Conservation (phyloP, 768 basidiomycete species). For the Inosperma sp. region DNA sequence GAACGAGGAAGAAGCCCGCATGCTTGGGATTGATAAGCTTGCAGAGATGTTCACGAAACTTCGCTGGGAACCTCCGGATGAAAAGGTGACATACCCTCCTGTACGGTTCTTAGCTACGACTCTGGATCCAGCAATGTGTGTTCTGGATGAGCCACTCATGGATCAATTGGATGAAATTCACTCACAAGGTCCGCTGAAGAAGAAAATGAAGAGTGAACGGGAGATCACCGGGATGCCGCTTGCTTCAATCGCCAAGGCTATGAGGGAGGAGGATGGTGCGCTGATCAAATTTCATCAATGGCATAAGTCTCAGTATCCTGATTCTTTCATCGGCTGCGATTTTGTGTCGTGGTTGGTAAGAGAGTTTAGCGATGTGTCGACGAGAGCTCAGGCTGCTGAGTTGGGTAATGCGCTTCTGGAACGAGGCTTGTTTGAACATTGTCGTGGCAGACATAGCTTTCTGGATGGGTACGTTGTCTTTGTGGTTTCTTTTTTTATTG, state of each 20-base stretch:
- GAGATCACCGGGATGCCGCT: constrained; percentile 66
- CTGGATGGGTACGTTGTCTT: constrained; percentile 66
- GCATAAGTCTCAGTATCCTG: constrained; percentile 68
- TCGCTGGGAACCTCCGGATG: constrained; percentile 70
- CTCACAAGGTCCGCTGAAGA: constrained; percentile 64
- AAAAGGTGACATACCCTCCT: constrained; percentile 47
- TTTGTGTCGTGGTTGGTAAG: constrained; percentile 91
- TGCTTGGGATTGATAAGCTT: constrained; percentile 88
- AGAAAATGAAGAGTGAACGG: constrained; percentile 76
- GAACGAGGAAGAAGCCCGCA: constrained; percentile 80
- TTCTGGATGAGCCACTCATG: constrained; percentile 75
- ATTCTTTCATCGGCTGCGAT: constrained; percentile 85
- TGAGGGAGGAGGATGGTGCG: constrained; percentile 82
- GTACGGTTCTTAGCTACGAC: constrained; percentile 82
- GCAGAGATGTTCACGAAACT: constrained; percentile 83
- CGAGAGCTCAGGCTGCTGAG: constrained; percentile 72
- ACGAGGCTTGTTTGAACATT: constrained; percentile 84
- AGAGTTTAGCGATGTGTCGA: constrained; percentile 85
- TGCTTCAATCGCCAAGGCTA: constrained; percentile 66
- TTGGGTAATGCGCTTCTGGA: constrained; percentile 75
- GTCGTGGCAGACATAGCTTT: constrained; percentile 73
- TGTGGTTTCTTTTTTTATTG: background rate
- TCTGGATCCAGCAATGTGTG: constrained; percentile 71
- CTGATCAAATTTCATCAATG: constrained; percentile 82
- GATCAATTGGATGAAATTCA: constrained; percentile 79